Conservation (phyloP, 1,284 basidiomycete species). For the Rhodotorula sp. region DNA sequence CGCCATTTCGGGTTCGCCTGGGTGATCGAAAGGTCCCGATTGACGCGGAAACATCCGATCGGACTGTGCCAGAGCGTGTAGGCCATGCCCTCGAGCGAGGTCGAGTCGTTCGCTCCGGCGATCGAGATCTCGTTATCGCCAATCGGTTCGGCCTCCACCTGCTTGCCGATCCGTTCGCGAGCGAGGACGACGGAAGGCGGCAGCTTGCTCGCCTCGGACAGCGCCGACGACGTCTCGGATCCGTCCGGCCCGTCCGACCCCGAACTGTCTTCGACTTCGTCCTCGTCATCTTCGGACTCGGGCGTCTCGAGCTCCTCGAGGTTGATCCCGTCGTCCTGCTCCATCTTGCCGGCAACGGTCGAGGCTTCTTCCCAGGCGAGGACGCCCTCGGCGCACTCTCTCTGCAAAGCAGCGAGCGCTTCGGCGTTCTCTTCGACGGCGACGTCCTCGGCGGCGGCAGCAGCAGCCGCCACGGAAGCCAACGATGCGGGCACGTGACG, state of each 20-base stretch:
- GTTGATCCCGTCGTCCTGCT: constrained; percentile 7
- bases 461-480: neutral
- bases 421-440: constrained; percentile 3
- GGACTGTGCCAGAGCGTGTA: constrained; percentile 3
- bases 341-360: constrained; percentile 9
- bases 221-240: neutral
- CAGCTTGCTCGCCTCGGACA: constrained; percentile 1
- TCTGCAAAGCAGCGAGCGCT: neutral
- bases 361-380: constrained; percentile 1
- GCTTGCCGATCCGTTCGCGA: neutral
- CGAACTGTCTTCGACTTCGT: neutral
- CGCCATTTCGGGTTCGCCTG: constrained; percentile 24
- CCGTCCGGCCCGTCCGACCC: no score
- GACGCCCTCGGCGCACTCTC: neutral
- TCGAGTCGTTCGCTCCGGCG: constrained; percentile 8
- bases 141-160: neutral
- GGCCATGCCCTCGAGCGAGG: constrained; percentile 13
- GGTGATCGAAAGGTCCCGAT: constrained; percentile 13
- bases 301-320: constrained; percentile 8
- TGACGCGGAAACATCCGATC: constrained; percentile 13
- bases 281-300: neutral
- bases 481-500: neutral
- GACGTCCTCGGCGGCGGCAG: neutral
- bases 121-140: constrained; percentile 19
- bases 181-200: neutral